phyloP scores from a whole-genome alignment of 306 rosid species.

The Chamaecrista fasciculata region DNA sequence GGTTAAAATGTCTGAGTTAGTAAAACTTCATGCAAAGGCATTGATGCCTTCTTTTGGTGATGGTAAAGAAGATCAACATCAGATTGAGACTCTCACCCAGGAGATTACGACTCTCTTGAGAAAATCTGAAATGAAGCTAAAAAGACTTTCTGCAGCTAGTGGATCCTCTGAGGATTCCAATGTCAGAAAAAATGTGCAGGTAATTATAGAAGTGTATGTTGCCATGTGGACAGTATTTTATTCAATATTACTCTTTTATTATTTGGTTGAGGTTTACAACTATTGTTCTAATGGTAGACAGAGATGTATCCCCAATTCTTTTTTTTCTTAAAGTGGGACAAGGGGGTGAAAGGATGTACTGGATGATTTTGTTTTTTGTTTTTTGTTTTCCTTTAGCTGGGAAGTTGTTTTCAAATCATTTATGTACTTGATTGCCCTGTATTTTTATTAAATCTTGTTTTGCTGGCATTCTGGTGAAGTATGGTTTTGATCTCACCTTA shows the following conservation, averaged over 20 bases:
- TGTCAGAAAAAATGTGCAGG: conserved; percentile 78
- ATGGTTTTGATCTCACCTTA: not conserved
- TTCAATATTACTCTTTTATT: not conserved
- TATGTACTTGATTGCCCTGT: too few species aligned
- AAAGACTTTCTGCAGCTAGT: conserved; percentile 49
- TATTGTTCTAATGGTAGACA: conserved; percentile 13
- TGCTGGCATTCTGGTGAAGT: conserved; percentile 11
- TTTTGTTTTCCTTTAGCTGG: not conserved
- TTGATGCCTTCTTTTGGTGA: conserved; percentile 78
- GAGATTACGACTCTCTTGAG: conserved; percentile 68
- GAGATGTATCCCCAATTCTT: not conserved
- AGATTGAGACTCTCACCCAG: conserved; percentile 58
- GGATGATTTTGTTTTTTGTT: not conserved
- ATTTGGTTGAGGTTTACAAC: not conserved
- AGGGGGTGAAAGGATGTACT: not conserved
- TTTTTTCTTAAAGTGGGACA: not conserved
- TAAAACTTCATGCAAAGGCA: conserved; percentile 69
- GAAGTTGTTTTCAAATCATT: too few species aligned
- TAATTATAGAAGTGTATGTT: conserved; percentile 11
- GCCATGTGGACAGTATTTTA: not conserved
- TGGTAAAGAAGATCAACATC: conserved; percentile 63
- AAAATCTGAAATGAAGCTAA: conserved; percentile 59
- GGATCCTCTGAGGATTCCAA: conserved; percentile 71
- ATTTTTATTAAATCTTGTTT: not conserved
- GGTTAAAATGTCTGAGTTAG: conserved; percentile 59